Base-by-base conservation (phyloP, 139 green algal genomes). In the Limnomonas spitsbergensis region DNA sequence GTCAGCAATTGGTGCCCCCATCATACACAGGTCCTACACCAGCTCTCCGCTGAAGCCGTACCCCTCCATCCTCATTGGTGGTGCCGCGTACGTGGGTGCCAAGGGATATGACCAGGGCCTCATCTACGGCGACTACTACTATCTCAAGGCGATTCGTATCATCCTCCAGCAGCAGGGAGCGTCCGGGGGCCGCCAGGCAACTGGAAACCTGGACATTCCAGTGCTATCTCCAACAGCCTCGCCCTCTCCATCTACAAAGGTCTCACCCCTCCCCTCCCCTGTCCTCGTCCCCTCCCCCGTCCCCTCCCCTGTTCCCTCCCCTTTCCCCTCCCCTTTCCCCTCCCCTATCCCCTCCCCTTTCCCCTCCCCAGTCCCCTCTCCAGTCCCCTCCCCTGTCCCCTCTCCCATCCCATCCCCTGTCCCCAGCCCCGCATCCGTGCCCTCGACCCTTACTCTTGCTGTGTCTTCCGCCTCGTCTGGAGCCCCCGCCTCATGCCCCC, bases 101-200 rank as follows among this genome's bases (percentile, higher is more conserved):
- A 20, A 20, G 20, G 47, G 47, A 29, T 61, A 61, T 20, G 20
- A 61, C 20, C 14, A 20, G 14, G 47, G 47, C 14, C 47, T 61
- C 47, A 61, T 61, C 47, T 61, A 61, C 20, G 47, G 47, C 14
- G 47, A 61, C 47, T 61, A 61, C 47, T 61, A 61, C 20, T 61
- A 61, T 20, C 47, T 61, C 47, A 61, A 61, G 47, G 47, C 47
- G 14, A 14, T 61, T 14, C 47, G 47, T 20, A 14, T 61, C 20
- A 61, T 61, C 20, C 47, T 61, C 14, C 47, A 61, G 47, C 47
- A 61, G 47, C 47, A 61, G 20, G 47, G 47, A n/a, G n/a, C n/a
- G n/a, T n/a, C n/a, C n/a, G n/a, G n/a, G n/a, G n/a, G n/a, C n/a
- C n/a, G n/a, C n/a, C n/a, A n/a, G n/a, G n/a, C n/a, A n/a, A n/a